Conservation (phyloP, 768 basidiomycete genomes). For the Russula earlei region DNA sequence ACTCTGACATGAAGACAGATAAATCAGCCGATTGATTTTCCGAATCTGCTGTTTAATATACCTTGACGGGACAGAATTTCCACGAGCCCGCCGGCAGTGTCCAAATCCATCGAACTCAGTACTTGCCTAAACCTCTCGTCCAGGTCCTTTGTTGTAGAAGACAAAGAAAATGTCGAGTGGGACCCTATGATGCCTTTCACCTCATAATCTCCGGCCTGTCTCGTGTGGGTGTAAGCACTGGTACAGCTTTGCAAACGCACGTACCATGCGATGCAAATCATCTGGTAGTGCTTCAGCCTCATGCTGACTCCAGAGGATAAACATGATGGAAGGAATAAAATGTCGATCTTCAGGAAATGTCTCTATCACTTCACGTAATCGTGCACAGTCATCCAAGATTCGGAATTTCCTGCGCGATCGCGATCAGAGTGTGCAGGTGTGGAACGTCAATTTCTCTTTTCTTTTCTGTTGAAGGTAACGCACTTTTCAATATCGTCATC, state of each 20-base stretch:
- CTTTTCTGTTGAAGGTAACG: neutral
- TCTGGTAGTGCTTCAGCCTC: slow-evolving; percentile 29
- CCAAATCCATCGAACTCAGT: slow-evolving; percentile 37
- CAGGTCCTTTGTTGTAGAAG: slow-evolving; percentile 39
- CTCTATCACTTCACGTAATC: slow-evolving; percentile 55
- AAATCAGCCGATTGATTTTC: neutral
- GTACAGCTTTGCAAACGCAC: slow-evolving; percentile 16
- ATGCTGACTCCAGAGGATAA: slow-evolving; percentile 50
- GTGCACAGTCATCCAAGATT: slow-evolving; percentile 60
- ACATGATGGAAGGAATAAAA: slow-evolving; percentile 52
- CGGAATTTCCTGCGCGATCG: slow-evolving; percentile 48
- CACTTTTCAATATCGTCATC: slow-evolving; percentile 31
- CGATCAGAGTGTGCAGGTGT: neutral
- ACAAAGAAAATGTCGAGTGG: slow-evolving; percentile 40
- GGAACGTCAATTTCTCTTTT: neutral
- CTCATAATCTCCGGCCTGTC: slow-evolving; percentile 38
- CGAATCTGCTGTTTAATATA: no score
- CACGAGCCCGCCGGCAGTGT: slow-evolving; percentile 50
- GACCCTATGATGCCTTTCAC: slow-evolving; percentile 24
- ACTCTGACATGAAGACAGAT: neutral
- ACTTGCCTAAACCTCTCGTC: slow-evolving; percentile 45
- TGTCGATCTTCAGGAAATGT: slow-evolving; percentile 43
- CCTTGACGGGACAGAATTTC: slow-evolving; percentile 33
- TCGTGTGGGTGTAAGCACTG: neutral
- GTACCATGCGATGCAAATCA: slow-evolving; percentile 57